Percentiles rank a stretch among this genome's conserved stretches.
Evolutionary conservation across 345 rosid genomes (phyloP).

Genomic region (Melaleuca quinquenervia): DNA sequence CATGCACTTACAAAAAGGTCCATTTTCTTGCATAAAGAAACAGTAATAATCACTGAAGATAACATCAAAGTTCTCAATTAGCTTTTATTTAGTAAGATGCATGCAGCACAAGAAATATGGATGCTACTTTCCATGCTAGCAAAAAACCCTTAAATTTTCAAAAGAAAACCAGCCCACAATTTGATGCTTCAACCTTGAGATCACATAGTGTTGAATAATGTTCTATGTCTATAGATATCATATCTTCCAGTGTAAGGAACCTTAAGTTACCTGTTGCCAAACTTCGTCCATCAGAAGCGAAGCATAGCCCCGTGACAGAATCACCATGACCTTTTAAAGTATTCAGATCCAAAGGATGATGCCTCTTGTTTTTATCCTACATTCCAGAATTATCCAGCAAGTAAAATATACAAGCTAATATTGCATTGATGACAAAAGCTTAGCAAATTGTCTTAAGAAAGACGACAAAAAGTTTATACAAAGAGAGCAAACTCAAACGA

Average conservation of each 20-base stretch:
- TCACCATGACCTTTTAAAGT: slow-evolving; percentile 96
- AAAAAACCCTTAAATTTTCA: background rate
- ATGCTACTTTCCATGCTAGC: background rate
- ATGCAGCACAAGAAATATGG: background rate
- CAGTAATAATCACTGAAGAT: background rate
- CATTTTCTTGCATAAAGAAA: background rate
- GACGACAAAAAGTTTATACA: background rate
- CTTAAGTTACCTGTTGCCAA: slow-evolving; percentile 62
- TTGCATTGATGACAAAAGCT: background rate
- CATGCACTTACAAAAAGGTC: background rate
- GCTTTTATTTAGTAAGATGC: background rate
- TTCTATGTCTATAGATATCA: background rate
- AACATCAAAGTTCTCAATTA: background rate
- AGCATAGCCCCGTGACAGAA: slow-evolving; percentile 68
- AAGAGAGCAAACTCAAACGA: background rate
- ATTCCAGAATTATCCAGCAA: background rate
- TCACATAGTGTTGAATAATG: background rate
- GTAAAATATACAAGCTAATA: background rate
- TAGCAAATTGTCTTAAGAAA: background rate
- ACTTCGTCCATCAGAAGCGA: slow-evolving; percentile 62
- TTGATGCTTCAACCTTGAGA: background rate
- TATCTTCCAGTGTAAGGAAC: background rate
- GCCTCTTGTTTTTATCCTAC: slow-evolving; percentile 70
- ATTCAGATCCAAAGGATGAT: slow-evolving; percentile 86
- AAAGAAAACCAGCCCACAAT: background rate